phyloP scores from a whole-genome alignment of 2,329 filamentous ascomycete genomes.

The Exophiala sideris region DNA sequence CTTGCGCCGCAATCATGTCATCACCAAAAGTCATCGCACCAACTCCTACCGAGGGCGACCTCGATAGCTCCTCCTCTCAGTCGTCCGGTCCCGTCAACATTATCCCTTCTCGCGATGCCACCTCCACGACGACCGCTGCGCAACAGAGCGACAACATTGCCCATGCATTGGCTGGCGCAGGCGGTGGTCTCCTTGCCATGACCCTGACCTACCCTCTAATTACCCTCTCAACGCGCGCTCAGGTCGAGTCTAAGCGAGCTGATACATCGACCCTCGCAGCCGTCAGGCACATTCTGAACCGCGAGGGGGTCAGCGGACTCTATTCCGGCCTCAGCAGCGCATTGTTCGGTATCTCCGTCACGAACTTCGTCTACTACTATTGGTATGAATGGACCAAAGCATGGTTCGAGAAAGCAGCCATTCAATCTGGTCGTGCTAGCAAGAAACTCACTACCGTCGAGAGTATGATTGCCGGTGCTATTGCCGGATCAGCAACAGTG shows the following conservation, averaged over 20 bases:
- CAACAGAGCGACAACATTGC: conserved; percentile 96
- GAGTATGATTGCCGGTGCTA: conserved; percentile 89
- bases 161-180: conserved; percentile 87
- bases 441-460: conserved; percentile 87
- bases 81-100: conserved; percentile 15
- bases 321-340: conserved; percentile 93
- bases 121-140: conserved; percentile 58
- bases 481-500: conserved; percentile 91
- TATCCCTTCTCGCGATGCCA: conserved; percentile 1
- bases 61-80: conserved; percentile 13
- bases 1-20: conserved; percentile 13
- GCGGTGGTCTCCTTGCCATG: conserved; percentile 94
- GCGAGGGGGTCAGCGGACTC: conserved; percentile 83
- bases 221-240: conserved; percentile 92
- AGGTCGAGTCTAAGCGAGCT: conserved; percentile 94
- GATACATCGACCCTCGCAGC: conserved; percentile 81
- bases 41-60: conserved; percentile 17
- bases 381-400: conserved; percentile 97
- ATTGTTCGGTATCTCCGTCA: conserved; percentile 94
- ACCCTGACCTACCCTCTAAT: conserved; percentile 94
- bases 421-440: conserved; percentile 66
- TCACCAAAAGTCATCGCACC: conserved; percentile 20
- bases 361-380: conserved; percentile 99
- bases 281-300: conserved; percentile 79
- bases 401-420: conserved; percentile 73